Base-by-base conservation (phyloP, 306 rosid genomes). In the Vigna hirtella region DNA sequence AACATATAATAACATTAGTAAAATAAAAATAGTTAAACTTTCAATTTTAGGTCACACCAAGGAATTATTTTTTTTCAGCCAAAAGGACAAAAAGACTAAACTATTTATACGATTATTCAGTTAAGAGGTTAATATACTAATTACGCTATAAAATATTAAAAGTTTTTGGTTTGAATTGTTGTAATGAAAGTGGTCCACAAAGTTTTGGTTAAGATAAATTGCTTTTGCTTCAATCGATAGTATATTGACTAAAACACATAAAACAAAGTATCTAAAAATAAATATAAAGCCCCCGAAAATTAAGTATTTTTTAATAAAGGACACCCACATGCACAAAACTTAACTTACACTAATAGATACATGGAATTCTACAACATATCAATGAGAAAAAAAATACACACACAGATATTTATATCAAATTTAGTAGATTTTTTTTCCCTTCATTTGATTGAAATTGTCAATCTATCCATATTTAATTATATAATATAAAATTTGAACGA, bases 171-270 rank as follows among this genome's bases (percentile, higher is more conserved):
- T 74, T 74, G 77, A 81, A 58, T 24, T 4, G 59, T 81, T 81
- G 59, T 49, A 81, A 61, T 69, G 77, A 53, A 67, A 67, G 84
- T 75, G 72, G 58, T 40, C 80, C 70, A 51, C 70, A n/a, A 20
- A 20, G 20, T 14, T 58, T 67, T 57, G 12, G 9, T 67, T 68
- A 48, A 67, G 63, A 26, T 64, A 69, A 24, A 72, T 75, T 75
- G 81, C 43, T 68, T 81, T 47, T 13, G 66, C 85, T 75, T 75
- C 59, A 68, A 59, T 50, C 59, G 0, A 59, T 58, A 59, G 71
- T 8, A 17, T 75, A 59, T 68, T 81, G 84, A 81, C 84, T 51
- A 75, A 75, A 75, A 38, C 66, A 40, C 84, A 59, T 58, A 68
- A 75, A 67, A 68, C 36, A 74, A 48, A 65, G 28, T 24, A 58